phyloP scores from a whole-genome alignment of 148 eudicot genomes.

The Hydrangea macrophylla region DNA sequence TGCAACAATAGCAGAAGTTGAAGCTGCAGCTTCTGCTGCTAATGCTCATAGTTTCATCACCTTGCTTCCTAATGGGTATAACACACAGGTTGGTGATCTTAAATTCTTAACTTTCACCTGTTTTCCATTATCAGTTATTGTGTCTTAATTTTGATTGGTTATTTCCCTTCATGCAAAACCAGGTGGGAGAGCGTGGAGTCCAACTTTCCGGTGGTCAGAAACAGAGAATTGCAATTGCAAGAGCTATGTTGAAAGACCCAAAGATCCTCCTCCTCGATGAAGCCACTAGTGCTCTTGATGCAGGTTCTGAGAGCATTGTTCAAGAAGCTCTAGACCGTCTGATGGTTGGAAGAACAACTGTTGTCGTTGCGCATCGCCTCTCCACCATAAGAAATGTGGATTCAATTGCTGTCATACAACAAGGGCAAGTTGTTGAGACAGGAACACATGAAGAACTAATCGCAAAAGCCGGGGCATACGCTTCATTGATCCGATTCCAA shows the following conservation, averaged over 20 bases:
- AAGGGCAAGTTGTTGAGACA: conserved; percentile 89
- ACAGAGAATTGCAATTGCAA: conserved; percentile 96
- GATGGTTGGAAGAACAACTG: conserved; percentile 97
- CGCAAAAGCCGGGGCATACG: conserved; percentile 80
- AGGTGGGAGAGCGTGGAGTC: conserved; percentile 98
- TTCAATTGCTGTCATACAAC: conserved; percentile 85
- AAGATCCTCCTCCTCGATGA: conserved; percentile 95
- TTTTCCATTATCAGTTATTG: too few relatives aligned
- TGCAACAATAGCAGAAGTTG: conserved; percentile 88
- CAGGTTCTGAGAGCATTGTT: conserved; percentile 92
- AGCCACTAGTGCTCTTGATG: conserved; percentile 98
- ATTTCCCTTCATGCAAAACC: conserved; percentile 4
- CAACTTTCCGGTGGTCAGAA: conserved; percentile 99
- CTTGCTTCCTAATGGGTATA: conserved; percentile 92
- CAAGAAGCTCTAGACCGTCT: conserved; percentile 97
- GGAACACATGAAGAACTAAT: conserved; percentile 94
- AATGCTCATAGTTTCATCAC: conserved; percentile 95
- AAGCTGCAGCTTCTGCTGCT: conserved; percentile 90
- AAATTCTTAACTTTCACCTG: background rate
- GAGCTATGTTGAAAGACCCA: conserved; percentile 97
- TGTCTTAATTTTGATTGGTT: background rate
- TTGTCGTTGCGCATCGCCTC: conserved; percentile 96
- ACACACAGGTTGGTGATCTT: conserved; percentile 68
- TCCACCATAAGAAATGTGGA: conserved; percentile 94
- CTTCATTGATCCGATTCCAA: conserved; percentile 88